Conservation (phyloP, 2,329 filamentous ascomycete species). For the Hawksworthiomyces lignivorus region DNA sequence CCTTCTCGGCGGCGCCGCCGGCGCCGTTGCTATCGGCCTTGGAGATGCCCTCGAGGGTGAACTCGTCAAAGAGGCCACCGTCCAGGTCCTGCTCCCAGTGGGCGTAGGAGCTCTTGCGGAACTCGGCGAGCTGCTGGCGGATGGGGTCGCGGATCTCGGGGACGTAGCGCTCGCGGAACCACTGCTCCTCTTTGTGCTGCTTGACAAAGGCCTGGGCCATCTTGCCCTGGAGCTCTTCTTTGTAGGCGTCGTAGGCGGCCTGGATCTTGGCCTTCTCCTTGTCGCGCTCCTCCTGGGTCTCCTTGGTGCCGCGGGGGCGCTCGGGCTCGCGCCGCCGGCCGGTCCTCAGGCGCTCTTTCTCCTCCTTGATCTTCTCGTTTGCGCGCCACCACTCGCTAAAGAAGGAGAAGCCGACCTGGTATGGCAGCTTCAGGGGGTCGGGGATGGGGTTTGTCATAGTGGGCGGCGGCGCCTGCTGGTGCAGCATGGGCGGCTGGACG, state of each 20-base stretch:
- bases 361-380: conserved; percentile 75
- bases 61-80: conserved; percentile 82
- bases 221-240: conserved; percentile 61
- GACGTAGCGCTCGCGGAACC: conserved; percentile 94
- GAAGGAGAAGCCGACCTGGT: conserved; percentile 78
- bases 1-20: conserved; percentile 81
- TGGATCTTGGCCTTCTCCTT: conserved; percentile 75
- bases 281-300: conserved; percentile 65
- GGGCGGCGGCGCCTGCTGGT: conserved; percentile 47
- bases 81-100: conserved; percentile 89
- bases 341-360: conserved; percentile 63
- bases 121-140: conserved; percentile 67
- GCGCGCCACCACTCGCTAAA: conserved; percentile 82
- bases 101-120: conserved; percentile 67
- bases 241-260: conserved; percentile 57
- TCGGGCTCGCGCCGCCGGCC: conserved; percentile 62
- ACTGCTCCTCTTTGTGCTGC: conserved; percentile 91
- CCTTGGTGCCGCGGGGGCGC: conserved; percentile 54
- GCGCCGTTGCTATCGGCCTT: conserved; percentile 87
- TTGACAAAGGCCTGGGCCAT: conserved; percentile 88
- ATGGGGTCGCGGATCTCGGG: conserved; percentile 72
- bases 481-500: conserved; percentile 63
- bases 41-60: conserved; percentile 86
- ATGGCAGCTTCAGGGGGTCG: conserved; percentile 65
- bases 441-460: conserved; percentile 56